Conservation (phyloP, 192 early-diverging fungal genomes). For the Piromyces finnis region DNA sequence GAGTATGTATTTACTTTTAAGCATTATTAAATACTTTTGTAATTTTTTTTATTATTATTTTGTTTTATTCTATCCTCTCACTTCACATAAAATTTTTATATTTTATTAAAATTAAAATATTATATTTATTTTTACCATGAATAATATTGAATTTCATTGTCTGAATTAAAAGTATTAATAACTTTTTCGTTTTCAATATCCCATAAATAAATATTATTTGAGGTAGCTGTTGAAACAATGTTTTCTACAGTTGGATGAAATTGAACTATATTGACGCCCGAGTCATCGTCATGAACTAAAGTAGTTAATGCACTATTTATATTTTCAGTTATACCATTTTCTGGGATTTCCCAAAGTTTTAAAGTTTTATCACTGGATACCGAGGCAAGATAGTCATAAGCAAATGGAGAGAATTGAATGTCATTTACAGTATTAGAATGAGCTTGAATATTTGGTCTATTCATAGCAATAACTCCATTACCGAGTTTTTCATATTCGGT, state of each 20-base stretch:
- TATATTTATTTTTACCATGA: slow-evolving; percentile 13
- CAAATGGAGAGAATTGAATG: not conserved
- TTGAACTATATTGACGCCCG: slow-evolving; percentile 10
- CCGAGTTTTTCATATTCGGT: not conserved
- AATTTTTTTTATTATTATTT: too few relatives aligned
- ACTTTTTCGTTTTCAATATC: slow-evolving; percentile 15
- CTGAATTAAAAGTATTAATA: slow-evolving; percentile 1
- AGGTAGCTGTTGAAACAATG: slow-evolving; percentile 19
- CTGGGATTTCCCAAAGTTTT: not conserved
- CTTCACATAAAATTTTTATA: too few relatives aligned
- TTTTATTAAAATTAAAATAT: too few relatives aligned
- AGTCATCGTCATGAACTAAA: not conserved
- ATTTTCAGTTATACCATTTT: not conserved
- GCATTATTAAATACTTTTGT: too few relatives aligned
- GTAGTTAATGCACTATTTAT: not conserved
- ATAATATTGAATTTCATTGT: slow-evolving; percentile 25
- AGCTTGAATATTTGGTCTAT: not conserved
- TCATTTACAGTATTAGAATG: not conserved
- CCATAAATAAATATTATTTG: slow-evolving; percentile 26
- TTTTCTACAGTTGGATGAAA: slow-evolving; percentile 28
- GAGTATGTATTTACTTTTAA: too few relatives aligned
- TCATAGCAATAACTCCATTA: not conserved
- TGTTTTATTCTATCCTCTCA: too few relatives aligned
- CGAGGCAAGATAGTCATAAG: not conserved
- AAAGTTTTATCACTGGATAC: not conserved